These are phyloP conservation scores for Apiotrichum montevideense DNA, from an alignment of 1,284 basidiomycete genomes.

Conservation along the genomic window DNA sequence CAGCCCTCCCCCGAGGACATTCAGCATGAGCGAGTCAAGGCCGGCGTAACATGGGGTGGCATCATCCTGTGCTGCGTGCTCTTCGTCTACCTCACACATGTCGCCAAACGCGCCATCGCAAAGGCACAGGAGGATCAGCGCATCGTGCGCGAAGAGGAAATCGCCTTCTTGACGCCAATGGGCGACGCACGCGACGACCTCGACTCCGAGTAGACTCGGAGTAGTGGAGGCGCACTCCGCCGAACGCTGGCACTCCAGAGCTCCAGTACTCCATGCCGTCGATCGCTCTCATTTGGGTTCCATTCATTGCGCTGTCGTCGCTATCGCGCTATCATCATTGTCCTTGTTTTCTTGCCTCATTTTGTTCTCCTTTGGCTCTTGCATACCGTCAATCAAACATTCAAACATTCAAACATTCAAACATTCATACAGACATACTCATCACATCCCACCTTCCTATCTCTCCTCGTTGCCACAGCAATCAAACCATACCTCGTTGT, in stretches of 20 bases:
- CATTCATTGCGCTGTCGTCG: neutral
- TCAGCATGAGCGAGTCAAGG: conserved; percentile 27
- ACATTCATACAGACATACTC: no score
- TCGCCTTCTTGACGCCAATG: conserved; percentile 14
- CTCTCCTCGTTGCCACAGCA: no score
- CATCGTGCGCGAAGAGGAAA: conserved; percentile 14
- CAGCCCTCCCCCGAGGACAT: conserved; percentile 6
- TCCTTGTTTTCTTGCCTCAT: neutral
- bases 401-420: no score
- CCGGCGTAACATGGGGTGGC: conserved; percentile 36
- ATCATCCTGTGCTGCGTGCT: conserved; percentile 47
- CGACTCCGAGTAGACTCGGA: conserved; percentile 4
- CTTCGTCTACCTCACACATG: conserved; percentile 50
- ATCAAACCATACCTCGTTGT: no score
- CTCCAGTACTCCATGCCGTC: neutral
- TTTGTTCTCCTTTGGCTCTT: neutral
- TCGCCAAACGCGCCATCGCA: conserved; percentile 46
- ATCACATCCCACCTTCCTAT: no score
- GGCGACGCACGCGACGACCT: conserved; percentile 5
- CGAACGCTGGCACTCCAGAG: no score
- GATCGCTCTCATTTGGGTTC: neutral
- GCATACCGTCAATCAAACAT: no score
- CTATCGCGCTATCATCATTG: neutral
- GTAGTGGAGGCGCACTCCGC: neutral
- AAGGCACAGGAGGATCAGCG: conserved; percentile 31